phyloP scores from a whole-genome alignment of 2,329 filamentous ascomycete genomes.

The Alternaria longipes region DNA sequence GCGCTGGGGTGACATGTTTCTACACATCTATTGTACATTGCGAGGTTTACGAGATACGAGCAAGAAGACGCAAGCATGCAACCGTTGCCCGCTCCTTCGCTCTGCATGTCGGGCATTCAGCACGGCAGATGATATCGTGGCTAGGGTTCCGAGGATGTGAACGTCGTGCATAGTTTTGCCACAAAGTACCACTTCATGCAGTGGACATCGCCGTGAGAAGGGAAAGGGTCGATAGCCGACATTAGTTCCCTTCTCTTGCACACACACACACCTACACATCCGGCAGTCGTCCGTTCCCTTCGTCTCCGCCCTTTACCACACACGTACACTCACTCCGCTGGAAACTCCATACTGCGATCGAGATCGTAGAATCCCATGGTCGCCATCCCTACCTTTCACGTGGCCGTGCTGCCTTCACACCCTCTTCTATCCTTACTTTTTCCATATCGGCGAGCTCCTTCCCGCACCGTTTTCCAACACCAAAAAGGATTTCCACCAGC shows the following conservation, averaged over 20 bases:
- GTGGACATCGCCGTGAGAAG: background rate
- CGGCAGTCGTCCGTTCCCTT: background rate
- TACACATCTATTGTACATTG: background rate
- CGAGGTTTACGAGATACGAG: background rate
- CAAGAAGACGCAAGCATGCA: constrained; percentile 4
- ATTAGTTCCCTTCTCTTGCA: background rate
- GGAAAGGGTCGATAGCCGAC: constrained; percentile 2
- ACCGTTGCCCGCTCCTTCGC: background rate
- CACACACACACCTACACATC: constrained; percentile 2
- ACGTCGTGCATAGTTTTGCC: background rate
- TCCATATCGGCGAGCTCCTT: background rate
- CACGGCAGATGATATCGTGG: background rate
- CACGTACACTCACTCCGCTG: background rate
- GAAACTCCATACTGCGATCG: background rate
- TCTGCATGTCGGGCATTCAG: background rate
- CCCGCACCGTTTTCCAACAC: constrained; percentile 3
- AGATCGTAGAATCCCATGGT: background rate
- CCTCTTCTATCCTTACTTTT: constrained; percentile 1
- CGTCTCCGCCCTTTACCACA: background rate
- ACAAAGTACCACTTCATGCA: background rate
- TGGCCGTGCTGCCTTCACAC: background rate
- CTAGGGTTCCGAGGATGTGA: background rate
- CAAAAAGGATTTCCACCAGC: background rate
- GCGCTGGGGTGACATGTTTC: background rate
- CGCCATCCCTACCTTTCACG: background rate